Evolutionary conservation across 148 eudicot species (phyloP).

Genomic region (Salicornia ramosissima): DNA sequence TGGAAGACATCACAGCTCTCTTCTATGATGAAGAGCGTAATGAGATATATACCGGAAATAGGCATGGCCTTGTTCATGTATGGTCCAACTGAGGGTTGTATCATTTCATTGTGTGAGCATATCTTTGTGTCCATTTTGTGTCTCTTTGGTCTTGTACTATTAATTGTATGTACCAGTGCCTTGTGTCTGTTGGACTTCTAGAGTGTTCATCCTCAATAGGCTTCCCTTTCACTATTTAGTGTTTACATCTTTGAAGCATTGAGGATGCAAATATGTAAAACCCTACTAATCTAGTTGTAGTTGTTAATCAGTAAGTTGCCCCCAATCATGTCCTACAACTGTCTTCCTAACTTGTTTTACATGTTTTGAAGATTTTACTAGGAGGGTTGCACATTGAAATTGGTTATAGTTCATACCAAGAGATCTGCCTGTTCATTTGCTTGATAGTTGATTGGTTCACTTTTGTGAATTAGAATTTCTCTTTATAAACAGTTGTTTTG

Average conservation of each 20-base stretch:
- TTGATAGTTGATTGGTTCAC: no score
- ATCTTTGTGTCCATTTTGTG: background rate
- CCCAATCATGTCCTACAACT: background rate
- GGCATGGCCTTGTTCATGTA: conserved; percentile 86
- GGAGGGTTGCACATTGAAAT: background rate
- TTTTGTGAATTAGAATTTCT: background rate
- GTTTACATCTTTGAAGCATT: conserved; percentile 10
- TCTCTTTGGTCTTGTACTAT: conserved; percentile 11
- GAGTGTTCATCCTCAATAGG: background rate
- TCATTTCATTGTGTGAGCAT: background rate
- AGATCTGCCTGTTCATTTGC: background rate
- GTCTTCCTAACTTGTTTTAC: background rate
- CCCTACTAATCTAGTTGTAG: conserved; percentile 16
- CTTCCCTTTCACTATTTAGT: background rate
- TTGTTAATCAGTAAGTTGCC: conserved; percentile 5
- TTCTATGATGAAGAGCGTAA: conserved; percentile 97
- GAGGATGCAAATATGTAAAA: conserved; percentile 10
- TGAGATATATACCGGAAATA: conserved; percentile 89
- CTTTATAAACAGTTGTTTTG: background rate
- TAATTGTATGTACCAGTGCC: conserved; percentile 10
- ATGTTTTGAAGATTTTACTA: background rate
- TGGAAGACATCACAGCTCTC: conserved; percentile 92
- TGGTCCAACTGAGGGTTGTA: conserved; percentile 76
- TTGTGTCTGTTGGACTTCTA: background rate
- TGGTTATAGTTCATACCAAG: background rate